Percentiles rank a stretch among this genome's conserved stretches.
phyloP scores from a whole-genome alignment of 2,329 filamentous ascomycete genomes.

The Colletotrichum filicis region DNA sequence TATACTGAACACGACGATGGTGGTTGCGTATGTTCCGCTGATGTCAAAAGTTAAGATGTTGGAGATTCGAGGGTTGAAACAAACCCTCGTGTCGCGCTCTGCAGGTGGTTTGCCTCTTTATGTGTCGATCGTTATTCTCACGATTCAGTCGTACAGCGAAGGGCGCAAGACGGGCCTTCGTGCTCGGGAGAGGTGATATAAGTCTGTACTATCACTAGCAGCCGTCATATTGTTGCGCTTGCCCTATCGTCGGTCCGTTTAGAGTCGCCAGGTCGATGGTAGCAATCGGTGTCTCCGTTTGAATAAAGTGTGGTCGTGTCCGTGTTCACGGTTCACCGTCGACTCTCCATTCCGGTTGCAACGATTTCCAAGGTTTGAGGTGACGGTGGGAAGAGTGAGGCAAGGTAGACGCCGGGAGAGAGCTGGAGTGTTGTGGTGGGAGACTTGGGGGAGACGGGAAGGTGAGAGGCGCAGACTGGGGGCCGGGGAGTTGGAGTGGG shows the following conservation, averaged over 20 bases:
- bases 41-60: slow-evolving; percentile 24
- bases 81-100: slow-evolving; percentile 28
- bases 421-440: not conserved
- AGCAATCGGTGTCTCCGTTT: slow-evolving; percentile 23
- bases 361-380: slow-evolving; percentile 32
- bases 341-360: slow-evolving; percentile 24
- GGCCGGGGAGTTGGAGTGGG: slow-evolving; percentile 14
- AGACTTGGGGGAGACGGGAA: not conserved
- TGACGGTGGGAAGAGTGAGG: slow-evolving; percentile 22
- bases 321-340: slow-evolving; percentile 19
- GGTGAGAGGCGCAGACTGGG: slow-evolving; percentile 10
- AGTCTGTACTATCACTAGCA: slow-evolving; percentile 6
- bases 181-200: not conserved
- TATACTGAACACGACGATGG: not conserved
- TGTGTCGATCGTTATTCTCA: slow-evolving; percentile 22
- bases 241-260: slow-evolving; percentile 24
- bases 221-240: slow-evolving; percentile 30
- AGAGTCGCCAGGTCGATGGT: slow-evolving; percentile 12
- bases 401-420: not conserved
- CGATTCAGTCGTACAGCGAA: slow-evolving; percentile 21
- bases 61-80: slow-evolving; percentile 24
- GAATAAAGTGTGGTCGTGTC: not conserved
- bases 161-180: not conserved
- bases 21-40: slow-evolving; percentile 22
- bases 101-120: slow-evolving; percentile 12